Conservation (phyloP, 1,284 basidiomycete genomes). For the Vanrija sp. region DNA sequence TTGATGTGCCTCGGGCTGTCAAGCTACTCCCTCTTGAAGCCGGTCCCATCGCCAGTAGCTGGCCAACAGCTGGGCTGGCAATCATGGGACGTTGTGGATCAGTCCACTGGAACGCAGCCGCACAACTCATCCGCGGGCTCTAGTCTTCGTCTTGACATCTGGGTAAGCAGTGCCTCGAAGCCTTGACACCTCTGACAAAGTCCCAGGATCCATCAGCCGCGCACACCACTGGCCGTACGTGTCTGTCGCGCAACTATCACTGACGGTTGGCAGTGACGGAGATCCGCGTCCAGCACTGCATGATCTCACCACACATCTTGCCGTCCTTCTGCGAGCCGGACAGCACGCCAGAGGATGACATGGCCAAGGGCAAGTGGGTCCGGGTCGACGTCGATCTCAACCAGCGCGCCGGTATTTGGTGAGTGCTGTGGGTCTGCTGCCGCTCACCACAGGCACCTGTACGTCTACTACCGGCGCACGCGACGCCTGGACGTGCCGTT, state of each 20-base stretch:
- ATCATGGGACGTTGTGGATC: constrained; percentile 67
- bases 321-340: constrained; percentile 63
- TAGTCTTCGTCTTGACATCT: constrained; percentile 73
- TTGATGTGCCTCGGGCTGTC: constrained; percentile 53
- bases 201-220: constrained; percentile 60
- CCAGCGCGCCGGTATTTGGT: constrained; percentile 60
- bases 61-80: constrained; percentile 81
- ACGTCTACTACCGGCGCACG: constrained; percentile 78
- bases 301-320: constrained; percentile 58
- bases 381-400: constrained; percentile 74
- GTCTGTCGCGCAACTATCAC: not conserved
- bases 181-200: not conserved
- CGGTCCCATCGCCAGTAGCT: constrained; percentile 62
- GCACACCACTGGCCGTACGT: constrained; percentile 69
- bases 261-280: constrained; percentile 58
- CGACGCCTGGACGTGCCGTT: constrained; percentile 54
- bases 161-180: constrained; percentile 52
- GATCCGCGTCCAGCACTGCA: constrained; percentile 67
- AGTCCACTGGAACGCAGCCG: constrained; percentile 8
- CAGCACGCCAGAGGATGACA: constrained; percentile 67
- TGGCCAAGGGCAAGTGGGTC: constrained; percentile 81
- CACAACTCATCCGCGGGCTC: constrained; percentile 51
- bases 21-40: constrained; percentile 40
- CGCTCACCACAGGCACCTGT: constrained; percentile 50
- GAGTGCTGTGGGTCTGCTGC: constrained; percentile 2